phyloP scores from a whole-genome alignment of 106 monocot species.

The Triglochin maritima region DNA sequence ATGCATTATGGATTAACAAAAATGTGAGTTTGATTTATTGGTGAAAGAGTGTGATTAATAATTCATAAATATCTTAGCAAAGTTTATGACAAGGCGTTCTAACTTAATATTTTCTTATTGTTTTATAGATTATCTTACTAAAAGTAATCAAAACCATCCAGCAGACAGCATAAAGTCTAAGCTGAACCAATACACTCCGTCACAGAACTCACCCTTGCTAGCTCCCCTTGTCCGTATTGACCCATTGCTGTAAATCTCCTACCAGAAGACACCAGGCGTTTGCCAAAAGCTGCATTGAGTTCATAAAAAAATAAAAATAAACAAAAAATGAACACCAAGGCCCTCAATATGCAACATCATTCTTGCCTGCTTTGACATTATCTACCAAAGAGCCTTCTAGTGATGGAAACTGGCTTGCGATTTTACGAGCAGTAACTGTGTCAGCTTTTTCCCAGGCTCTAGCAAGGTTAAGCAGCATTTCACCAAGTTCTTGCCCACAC shows the following conservation, averaged over 20 bases:
- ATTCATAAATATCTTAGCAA: too few relatives aligned
- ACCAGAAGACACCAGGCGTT: slow-evolving; percentile 18
- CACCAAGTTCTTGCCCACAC: slow-evolving; percentile 28
- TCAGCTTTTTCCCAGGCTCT: slow-evolving; percentile 29
- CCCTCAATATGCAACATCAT: slow-evolving; percentile 5
- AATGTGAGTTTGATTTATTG: too few relatives aligned
- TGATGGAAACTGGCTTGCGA: slow-evolving; percentile 11
- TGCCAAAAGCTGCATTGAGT: slow-evolving; percentile 19
- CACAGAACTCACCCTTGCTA: slow-evolving; percentile 10
- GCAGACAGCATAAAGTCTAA: too few relatives aligned
- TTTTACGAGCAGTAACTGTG: slow-evolving; percentile 15
- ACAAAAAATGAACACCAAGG: not conserved
- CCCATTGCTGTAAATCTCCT: slow-evolving; percentile 30
- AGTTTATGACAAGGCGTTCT: too few relatives aligned
- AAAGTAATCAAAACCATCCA: too few relatives aligned
- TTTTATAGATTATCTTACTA: too few relatives aligned
- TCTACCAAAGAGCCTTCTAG: slow-evolving; percentile 13
- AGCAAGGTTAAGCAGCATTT: slow-evolving; percentile 15
- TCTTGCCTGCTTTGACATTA: slow-evolving; percentile 31
- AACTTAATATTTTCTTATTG: too few relatives aligned
- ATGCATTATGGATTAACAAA: too few relatives aligned
- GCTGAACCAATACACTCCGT: too few relatives aligned
- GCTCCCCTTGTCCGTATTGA: slow-evolving; percentile 23
- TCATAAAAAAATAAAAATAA: not conserved
- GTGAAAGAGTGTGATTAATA: too few relatives aligned